phyloP scores from a whole-genome alignment of 306 rosid species.

The Datisca glomerata region DNA sequence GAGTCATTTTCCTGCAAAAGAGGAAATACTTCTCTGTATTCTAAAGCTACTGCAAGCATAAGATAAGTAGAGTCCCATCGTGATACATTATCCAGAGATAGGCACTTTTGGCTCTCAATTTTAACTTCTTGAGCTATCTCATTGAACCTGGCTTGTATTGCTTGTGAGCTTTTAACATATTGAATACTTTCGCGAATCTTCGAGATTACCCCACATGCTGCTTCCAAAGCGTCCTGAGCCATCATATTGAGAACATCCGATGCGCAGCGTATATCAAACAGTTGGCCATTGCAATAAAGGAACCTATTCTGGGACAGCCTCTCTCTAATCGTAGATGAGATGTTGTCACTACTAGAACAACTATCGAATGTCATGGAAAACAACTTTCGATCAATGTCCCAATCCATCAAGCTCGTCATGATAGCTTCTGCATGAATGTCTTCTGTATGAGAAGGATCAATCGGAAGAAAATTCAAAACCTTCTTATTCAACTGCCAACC shows the following conservation, averaged over 20 bases:
- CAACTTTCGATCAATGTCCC: conserved; percentile 95
- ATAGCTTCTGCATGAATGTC: conserved; percentile 68
- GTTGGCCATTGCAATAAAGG: conserved; percentile 72
- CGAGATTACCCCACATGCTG: conserved; percentile 33
- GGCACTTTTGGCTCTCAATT: conserved; percentile 39
- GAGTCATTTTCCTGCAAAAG: conserved; percentile 60
- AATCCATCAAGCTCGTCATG: conserved; percentile 77
- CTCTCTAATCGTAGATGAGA: conserved; percentile 48
- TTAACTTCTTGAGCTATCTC: conserved; percentile 62
- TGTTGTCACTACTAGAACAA: conserved; percentile 53
- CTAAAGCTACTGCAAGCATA: conserved; percentile 73
- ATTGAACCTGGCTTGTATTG: conserved; percentile 50
- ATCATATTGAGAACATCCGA: conserved; percentile 27
- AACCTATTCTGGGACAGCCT: conserved; percentile 81
- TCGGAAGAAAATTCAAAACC: conserved; percentile 54
- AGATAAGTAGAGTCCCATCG: conserved; percentile 69
- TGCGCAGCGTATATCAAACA: conserved; percentile 81
- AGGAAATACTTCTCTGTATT: conserved; percentile 62
- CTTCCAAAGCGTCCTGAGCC: conserved; percentile 43
- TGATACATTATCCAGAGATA: conserved; percentile 52
- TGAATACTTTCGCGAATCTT: conserved; percentile 60
- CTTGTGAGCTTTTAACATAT: conserved; percentile 57
- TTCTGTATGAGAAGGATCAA: conserved; percentile 74
- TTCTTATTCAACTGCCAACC: conserved; percentile 81
- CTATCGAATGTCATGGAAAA: conserved; percentile 81